phyloP scores from a whole-genome alignment of 495 filamentous ascomycete genomes.

The Xylaria grammica region DNA sequence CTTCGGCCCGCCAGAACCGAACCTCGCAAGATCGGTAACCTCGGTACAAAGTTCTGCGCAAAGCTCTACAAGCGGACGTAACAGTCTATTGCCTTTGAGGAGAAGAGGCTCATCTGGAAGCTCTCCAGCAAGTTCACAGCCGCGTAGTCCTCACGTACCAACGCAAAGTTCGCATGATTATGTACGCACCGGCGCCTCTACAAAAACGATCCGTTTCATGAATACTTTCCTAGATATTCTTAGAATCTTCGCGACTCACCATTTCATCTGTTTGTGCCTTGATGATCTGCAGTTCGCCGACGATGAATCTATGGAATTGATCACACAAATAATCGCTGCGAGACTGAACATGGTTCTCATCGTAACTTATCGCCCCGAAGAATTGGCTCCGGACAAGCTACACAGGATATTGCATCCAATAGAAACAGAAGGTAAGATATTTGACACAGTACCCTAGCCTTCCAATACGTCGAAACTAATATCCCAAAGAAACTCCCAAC shows the following conservation, averaged over 20 bases:
- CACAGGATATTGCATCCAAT: constrained; percentile 52
- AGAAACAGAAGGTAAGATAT: constrained; percentile 49
- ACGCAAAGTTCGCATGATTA: constrained; percentile 70
- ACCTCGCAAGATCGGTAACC: constrained; percentile 28
- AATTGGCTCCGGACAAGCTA: constrained; percentile 52
- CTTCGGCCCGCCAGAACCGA: constrained; percentile 48
- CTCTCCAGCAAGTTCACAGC: constrained; percentile 32
- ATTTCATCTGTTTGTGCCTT: constrained; percentile 80
- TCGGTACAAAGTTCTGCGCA: constrained; percentile 29
- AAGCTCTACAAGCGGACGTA: constrained; percentile 22
- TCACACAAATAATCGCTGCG: constrained; percentile 71
- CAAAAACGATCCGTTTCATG: constrained; percentile 77
- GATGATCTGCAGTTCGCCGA: constrained; percentile 91
- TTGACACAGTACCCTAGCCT: not conserved
- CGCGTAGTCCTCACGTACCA: constrained; percentile 35
- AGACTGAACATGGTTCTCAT: constrained; percentile 81
- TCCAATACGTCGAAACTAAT: constrained; percentile 37
- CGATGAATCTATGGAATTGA: constrained; percentile 79
- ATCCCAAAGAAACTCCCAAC: constrained; percentile 49
- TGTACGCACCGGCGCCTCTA: constrained; percentile 68
- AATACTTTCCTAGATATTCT: constrained; percentile 86
- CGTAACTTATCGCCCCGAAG: constrained; percentile 65
- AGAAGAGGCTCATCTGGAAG: constrained; percentile 51
- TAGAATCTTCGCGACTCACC: constrained; percentile 73
- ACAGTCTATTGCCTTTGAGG: constrained; percentile 28